These are phyloP conservation scores for Candida nonsorbophila DNA, from an alignment of 805 yeast genomes.

Conservation along the genomic window DNA sequence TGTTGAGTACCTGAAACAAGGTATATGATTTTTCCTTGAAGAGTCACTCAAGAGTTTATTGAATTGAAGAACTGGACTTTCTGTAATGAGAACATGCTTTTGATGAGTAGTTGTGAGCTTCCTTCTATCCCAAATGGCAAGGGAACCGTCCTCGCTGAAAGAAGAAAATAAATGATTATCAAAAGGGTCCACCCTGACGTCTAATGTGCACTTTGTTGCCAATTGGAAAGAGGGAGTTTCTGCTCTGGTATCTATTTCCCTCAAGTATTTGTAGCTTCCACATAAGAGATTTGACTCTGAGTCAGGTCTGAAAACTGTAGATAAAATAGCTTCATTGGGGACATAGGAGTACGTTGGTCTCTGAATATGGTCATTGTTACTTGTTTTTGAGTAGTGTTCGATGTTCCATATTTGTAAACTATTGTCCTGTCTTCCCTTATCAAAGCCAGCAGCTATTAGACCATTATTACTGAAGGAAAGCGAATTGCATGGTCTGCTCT, in stretches of 20 bases:
- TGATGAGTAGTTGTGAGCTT: slow-evolving; percentile 35
- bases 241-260: slow-evolving; percentile 72
- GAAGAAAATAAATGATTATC: slow-evolving; percentile 66
- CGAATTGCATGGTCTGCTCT: slow-evolving; percentile 70
- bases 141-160: slow-evolving; percentile 76
- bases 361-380: slow-evolving; percentile 46
- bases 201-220: slow-evolving; percentile 68
- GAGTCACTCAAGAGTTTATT: slow-evolving; percentile 58
- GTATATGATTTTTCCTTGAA: slow-evolving; percentile 51
- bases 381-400: slow-evolving; percentile 47
- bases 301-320: slow-evolving; percentile 62
- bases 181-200: slow-evolving; percentile 65
- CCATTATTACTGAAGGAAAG: slow-evolving; percentile 63
- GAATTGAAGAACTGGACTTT: slow-evolving; percentile 56
- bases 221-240: slow-evolving; percentile 65
- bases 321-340: slow-evolving; percentile 69
- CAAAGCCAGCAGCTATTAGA: slow-evolving; percentile 72
- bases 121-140: slow-evolving; percentile 79
- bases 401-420: slow-evolving; percentile 80
- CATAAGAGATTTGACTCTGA: slow-evolving; percentile 52
- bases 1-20: slow-evolving; percentile 68
- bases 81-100: slow-evolving; percentile 24
- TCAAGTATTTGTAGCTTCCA: slow-evolving; percentile 70
- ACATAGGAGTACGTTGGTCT: slow-evolving; percentile 53
- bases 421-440: slow-evolving; percentile 69